Percentiles rank a stretch among this genome's conserved stretches.
Evolutionary conservation across 208 protist species (phyloP).

Genomic region (Porcisia deanei): DNA sequence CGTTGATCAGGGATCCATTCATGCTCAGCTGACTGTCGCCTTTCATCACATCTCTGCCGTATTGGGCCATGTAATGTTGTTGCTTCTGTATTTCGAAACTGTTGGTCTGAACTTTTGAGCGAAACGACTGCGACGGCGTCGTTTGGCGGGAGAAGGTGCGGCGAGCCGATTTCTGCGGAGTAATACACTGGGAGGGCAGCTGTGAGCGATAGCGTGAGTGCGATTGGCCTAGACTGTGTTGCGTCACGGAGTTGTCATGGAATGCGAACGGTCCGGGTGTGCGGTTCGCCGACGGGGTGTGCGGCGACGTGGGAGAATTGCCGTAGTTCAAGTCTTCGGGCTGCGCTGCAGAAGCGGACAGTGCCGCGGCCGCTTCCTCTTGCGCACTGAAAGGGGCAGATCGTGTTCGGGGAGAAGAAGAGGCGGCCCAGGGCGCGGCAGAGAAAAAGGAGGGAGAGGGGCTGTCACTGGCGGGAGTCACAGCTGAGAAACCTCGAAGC

Average conservation of each 20-base stretch:
- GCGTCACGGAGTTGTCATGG: slow-evolving; percentile 15
- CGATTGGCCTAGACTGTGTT: slow-evolving; percentile 13
- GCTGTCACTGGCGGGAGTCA: background rate
- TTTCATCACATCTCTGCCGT: background rate
- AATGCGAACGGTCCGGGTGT: slow-evolving; percentile 6
- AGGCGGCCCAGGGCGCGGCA: background rate
- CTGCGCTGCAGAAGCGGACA: background rate
- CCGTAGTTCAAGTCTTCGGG: slow-evolving; percentile 1
- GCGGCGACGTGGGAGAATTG: slow-evolving; percentile 24
- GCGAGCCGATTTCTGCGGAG: slow-evolving; percentile 51
- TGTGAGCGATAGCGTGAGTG: slow-evolving; percentile 20
- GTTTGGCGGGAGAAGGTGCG: slow-evolving; percentile 28
- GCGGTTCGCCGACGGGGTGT: slow-evolving; percentile 41
- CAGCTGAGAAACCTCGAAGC: slow-evolving; percentile 11
- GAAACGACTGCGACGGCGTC: slow-evolving; percentile 29
- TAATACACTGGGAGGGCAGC: slow-evolving; percentile 28
- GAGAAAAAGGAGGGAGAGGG: slow-evolving; percentile 7
- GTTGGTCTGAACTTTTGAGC: slow-evolving; percentile 30
- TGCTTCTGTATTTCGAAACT: slow-evolving; percentile 30
- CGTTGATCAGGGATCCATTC: background rate
- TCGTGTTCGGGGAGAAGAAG: background rate
- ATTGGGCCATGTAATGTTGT: background rate
- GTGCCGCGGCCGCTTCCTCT: background rate
- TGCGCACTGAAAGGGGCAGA: slow-evolving; percentile 2
- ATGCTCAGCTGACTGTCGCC: background rate